Evolutionary conservation across 2,329 filamentous ascomycete species (phyloP), one percentile per base, ranked within the genome.

Genomic region (Epichloe scottii): DNA sequence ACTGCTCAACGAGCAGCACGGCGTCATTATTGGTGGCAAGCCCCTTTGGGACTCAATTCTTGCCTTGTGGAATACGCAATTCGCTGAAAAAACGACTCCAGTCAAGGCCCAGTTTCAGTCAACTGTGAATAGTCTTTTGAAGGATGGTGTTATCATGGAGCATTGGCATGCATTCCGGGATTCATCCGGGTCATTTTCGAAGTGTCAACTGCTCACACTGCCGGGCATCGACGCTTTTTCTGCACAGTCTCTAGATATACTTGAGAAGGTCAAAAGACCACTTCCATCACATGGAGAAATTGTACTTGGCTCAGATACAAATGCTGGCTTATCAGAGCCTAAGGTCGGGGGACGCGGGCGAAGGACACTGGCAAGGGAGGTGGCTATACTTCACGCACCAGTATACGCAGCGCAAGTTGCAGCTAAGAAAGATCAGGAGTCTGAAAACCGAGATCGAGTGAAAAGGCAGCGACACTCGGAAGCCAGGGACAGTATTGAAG

Each of bases 11-110:
- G 59, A 63, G 34, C 57, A 63, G 5, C 59, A 63, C 2, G 76
- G 76, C 0, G 72, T 74, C 1, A 74, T 80, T 43, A 74, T 78
- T 1, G 73, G 74, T 15, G 74, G 74, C 23, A 67, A 70, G 40
- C 65, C 73, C 3, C 61, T 80, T 4, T 77, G 74, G 64, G 70
- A 72, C 51, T 71, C 72, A 2, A 58, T 77, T 4, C 65, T 69
- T 14, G 65, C 66, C 10, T 61, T 72, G 7, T 81, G 76, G 70
- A 59, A 64, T 10, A 63, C 63, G n/a, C 60, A 62, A 7, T 74
- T 72, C 42, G 57, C 62, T 1, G 63, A 62, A 35, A 63, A 73
- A 40, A 60, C 66, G 4, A 65, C 68, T 23, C 77, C 71, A 2
- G 67, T 63, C 33, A 65, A 65, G 41, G 68, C 67, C 51, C 63